Evolutionary conservation across 2,329 filamentous ascomycete species (phyloP).

Genomic region (Phialophora verrucosa): DNA sequence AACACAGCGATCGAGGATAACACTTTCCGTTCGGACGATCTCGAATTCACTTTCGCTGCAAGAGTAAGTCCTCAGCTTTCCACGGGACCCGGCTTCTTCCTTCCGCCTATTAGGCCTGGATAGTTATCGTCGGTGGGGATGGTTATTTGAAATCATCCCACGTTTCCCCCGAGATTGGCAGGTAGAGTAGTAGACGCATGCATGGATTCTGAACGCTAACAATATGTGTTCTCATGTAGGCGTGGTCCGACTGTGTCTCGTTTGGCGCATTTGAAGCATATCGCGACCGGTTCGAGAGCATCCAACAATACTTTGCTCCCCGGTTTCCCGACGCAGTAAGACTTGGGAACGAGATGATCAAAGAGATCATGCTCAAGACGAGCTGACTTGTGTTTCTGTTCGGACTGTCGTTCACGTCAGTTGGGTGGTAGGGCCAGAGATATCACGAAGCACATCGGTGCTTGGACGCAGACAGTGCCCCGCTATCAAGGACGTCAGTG

Average conservation of each 20-base stretch:
- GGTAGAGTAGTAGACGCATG: background rate
- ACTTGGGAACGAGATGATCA: slow-evolving; percentile 96
- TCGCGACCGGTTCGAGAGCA: slow-evolving; percentile 85
- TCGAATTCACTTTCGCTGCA: slow-evolving; percentile 97
- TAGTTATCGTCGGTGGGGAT: background rate
- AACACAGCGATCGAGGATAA: slow-evolving; percentile 86
- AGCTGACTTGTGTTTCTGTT: slow-evolving; percentile 21
- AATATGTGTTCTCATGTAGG: slow-evolving; percentile 50
- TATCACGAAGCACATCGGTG: background rate
- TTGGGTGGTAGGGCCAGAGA: background rate
- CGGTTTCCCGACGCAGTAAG: slow-evolving; percentile 85
- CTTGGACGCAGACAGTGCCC: background rate
- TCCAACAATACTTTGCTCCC: slow-evolving; percentile 89
- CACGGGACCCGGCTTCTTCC: background rate
- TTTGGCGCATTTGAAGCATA: slow-evolving; percentile 94
- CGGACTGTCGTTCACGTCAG: background rate
- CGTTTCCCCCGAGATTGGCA: slow-evolving; percentile 5
- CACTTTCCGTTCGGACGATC: slow-evolving; percentile 90
- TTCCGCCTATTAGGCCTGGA: slow-evolving; percentile 22
- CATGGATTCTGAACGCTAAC: slow-evolving; percentile 18
- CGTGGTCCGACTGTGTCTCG: slow-evolving; percentile 92
- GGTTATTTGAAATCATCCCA: slow-evolving; percentile 8
- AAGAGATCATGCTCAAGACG: slow-evolving; percentile 85
- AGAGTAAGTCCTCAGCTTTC: slow-evolving; percentile 55
- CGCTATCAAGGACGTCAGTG: background rate